A percentile compares a stretch with the other conserved stretches of the same genome.
These are phyloP conservation scores for Datisca glomerata DNA, from an alignment of 306 rosid genomes.

Conservation along the genomic window DNA sequence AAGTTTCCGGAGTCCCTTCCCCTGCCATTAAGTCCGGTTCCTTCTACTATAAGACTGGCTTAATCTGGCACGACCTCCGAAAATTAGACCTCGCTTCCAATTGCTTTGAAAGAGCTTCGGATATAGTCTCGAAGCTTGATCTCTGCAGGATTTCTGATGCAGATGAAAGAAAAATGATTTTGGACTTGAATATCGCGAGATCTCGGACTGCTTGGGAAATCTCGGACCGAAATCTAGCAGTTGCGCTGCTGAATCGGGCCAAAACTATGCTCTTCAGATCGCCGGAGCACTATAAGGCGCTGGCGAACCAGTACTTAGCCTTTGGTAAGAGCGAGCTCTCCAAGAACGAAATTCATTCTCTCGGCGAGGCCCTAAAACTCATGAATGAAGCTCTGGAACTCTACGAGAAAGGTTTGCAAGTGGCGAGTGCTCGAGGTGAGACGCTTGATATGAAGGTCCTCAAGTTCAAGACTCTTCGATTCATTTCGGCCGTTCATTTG, in stretches of 20 bases:
- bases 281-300: conserved; percentile 38
- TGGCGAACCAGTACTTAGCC: conserved; percentile 47
- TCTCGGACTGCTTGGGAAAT: conserved; percentile 80
- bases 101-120: conserved; percentile 84
- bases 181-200: conserved; percentile 69
- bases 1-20: conserved; percentile 51
- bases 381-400: conserved; percentile 80
- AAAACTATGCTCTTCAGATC: conserved; percentile 49
- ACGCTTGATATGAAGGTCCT: conserved; percentile 34
- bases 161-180: conserved; percentile 41
- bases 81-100: conserved; percentile 69
- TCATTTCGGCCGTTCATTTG: conserved; percentile 72
- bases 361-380: conserved; percentile 57
- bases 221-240: conserved; percentile 49
- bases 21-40: conserved; percentile 53
- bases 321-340: conserved; percentile 52
- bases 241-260: conserved; percentile 63
- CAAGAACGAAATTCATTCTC: conserved; percentile 23
- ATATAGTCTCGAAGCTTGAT: conserved; percentile 43
- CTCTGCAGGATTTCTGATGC: conserved; percentile 17
- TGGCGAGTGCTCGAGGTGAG: conserved; percentile 41
- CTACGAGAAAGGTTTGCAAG: conserved; percentile 55
- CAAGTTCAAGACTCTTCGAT: conserved; percentile 61
- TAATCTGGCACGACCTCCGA: conserved; percentile 52
- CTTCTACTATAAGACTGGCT: conserved; percentile 71